These are phyloP conservation scores for Lentinus polychrous DNA, from an alignment of 1,284 basidiomycete genomes.

Conservation along the genomic window DNA sequence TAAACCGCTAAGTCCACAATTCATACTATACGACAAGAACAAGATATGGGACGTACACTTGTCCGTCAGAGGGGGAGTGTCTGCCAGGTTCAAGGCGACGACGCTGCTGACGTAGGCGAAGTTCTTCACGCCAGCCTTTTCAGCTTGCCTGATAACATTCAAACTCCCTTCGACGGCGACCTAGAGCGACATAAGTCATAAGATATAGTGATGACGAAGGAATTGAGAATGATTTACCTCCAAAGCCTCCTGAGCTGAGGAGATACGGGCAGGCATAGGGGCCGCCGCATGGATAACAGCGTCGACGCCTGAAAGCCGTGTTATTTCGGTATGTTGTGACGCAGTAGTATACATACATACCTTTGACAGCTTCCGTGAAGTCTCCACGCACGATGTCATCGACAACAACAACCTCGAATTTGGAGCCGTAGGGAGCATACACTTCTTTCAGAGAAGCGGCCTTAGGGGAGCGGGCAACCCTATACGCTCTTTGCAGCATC, in stretches of 20 bases:
- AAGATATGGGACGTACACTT: constrained; percentile 6
- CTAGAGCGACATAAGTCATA: constrained; percentile 9
- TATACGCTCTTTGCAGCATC: background rate
- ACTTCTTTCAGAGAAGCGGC: constrained; percentile 9
- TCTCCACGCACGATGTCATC: constrained; percentile 19
- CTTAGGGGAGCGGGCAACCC: constrained; percentile 13
- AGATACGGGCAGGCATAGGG: constrained; percentile 11
- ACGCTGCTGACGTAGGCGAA: constrained; percentile 21
- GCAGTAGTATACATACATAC: too few species aligned
- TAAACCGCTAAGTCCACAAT: too few species aligned
- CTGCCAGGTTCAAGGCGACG: constrained; percentile 1
- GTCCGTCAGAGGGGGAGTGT: background rate
- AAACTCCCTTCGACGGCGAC: constrained; percentile 21
- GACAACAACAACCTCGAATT: constrained; percentile 16
- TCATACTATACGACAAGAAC: too few species aligned
- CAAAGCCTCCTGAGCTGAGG: constrained; percentile 11
- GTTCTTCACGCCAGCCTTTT: constrained; percentile 23
- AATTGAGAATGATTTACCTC: too few species aligned
- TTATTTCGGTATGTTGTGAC: too few species aligned
- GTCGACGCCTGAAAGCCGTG: constrained; percentile 12
- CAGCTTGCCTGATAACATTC: constrained; percentile 23
- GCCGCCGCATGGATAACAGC: constrained; percentile 20
- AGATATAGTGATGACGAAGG: background rate
- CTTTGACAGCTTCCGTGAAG: constrained; percentile 19
- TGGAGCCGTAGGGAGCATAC: constrained; percentile 11